These are phyloP conservation scores for Venturia nashicola DNA, from an alignment of 2,329 filamentous ascomycete species.

Conservation along the genomic window DNA sequence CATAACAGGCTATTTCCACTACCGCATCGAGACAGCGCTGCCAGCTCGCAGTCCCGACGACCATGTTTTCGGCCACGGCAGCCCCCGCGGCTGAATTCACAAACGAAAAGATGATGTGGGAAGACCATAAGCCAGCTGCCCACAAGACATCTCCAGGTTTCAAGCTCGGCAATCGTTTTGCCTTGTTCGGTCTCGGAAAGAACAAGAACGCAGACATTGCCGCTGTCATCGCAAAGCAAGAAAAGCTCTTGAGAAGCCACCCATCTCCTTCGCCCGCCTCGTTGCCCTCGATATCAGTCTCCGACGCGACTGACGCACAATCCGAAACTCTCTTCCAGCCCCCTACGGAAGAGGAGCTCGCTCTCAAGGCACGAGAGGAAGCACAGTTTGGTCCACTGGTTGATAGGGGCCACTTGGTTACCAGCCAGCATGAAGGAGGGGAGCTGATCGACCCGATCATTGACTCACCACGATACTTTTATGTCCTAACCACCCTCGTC, in stretches of 20 bases:
- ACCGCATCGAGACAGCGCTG: neutral
- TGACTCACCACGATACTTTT: conserved; percentile 95
- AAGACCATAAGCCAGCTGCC: neutral
- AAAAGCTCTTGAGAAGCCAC: conserved; percentile 3
- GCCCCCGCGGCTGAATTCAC: conserved; percentile 6
- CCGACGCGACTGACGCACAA: conserved; percentile 59
- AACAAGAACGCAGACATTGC: conserved; percentile 3
- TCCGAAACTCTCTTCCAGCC: conserved; percentile 79
- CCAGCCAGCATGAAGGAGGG: conserved; percentile 74
- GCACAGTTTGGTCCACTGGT: conserved; percentile 84
- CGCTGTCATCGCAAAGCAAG: conserved; percentile 7
- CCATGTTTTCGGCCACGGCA: conserved; percentile 5
- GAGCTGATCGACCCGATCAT: conserved; percentile 73
- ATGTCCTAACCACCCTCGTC: conserved; percentile 93
- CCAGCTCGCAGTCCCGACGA: neutral
- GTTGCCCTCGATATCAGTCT: conserved; percentile 83
- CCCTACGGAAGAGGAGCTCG: conserved; percentile 70
- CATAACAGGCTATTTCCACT: neutral
- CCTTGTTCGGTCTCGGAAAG: conserved; percentile 1
- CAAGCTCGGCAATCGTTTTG: conserved; percentile 6
- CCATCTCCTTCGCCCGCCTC: conserved; percentile 34
- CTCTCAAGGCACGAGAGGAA: conserved; percentile 63
- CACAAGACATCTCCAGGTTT: neutral
- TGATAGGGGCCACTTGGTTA: conserved; percentile 72
- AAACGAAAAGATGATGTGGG: conserved; percentile 7